A percentile compares a stretch with the other conserved stretches of the same genome.
Conservation (phyloP, 805 yeast species). For the Monosporozyma unispora region DNA sequence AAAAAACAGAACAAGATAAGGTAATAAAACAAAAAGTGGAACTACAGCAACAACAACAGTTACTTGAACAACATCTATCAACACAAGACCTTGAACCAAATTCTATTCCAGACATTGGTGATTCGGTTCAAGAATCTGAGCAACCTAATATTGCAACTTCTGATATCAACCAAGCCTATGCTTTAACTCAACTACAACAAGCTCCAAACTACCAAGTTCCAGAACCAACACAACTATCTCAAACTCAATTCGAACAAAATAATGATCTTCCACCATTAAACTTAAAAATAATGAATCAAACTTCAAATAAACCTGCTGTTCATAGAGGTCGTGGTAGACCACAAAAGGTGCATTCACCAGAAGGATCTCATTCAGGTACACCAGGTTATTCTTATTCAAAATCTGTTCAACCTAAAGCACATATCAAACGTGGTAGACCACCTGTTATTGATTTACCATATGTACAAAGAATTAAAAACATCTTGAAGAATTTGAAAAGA, state of each 20-base stretch:
- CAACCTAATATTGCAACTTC: background rate
- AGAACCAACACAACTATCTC: background rate
- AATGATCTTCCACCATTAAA: background rate
- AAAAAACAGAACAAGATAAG: background rate
- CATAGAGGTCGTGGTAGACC: background rate
- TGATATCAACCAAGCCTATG: background rate
- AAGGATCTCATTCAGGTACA: conserved; percentile 1
- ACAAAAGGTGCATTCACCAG: background rate
- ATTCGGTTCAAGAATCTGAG: background rate
- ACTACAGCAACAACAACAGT: background rate
- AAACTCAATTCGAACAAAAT: background rate
- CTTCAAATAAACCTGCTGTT: background rate
- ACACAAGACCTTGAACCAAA: background rate
- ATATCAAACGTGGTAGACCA: conserved; percentile 31
- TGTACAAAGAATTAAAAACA: conserved; percentile 83
- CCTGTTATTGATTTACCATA: conserved; percentile 37
- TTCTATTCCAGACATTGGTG: background rate
- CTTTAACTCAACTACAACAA: background rate
- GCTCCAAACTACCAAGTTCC: background rate
- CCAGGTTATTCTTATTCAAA: conserved; percentile 3
- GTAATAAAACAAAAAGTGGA: background rate
- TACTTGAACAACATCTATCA: background rate
- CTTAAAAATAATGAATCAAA: background rate
- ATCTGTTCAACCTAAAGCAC: conserved; percentile 19
- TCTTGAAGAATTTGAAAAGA: conserved; percentile 72